Percentiles rank a stretch among this genome's conserved stretches.
phyloP scores from a whole-genome alignment of 2,329 filamentous ascomycete species.

The Sporothrix phasma region DNA sequence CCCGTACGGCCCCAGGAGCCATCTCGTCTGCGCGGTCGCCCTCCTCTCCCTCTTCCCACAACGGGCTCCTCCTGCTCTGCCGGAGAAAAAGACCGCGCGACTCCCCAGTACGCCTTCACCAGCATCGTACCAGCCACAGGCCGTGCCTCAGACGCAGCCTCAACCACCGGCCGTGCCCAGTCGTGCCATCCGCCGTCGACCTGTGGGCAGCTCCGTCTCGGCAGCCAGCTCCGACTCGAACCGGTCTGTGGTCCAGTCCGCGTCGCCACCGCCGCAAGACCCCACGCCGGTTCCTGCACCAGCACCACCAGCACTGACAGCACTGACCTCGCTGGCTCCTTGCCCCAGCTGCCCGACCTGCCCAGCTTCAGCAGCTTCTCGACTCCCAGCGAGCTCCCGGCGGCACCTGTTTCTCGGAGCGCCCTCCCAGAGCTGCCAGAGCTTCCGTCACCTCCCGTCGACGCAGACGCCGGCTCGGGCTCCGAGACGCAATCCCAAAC shows the following conservation, averaged over 20 bases:
- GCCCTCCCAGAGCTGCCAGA: neutral
- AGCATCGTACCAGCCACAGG: neutral
- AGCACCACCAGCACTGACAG: neutral
- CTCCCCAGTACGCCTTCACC: neutral
- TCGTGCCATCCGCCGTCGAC: conserved; percentile 12
- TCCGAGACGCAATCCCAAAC: conserved; percentile 18
- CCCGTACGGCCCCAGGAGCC: conserved; percentile 7
- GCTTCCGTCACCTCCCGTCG: neutral
- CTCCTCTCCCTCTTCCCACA: conserved; percentile 8
- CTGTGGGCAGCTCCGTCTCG: conserved; percentile 1
- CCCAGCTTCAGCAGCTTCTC: conserved; percentile 1
- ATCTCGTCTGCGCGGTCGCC: neutral
- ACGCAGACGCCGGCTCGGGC: neutral
- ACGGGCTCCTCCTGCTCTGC: neutral
- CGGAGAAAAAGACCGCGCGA: neutral
- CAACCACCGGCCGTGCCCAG: neutral
- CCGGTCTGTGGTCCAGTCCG: neutral
- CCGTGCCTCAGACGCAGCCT: neutral
- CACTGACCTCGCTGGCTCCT: neutral
- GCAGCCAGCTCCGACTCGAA: conserved; percentile 3
- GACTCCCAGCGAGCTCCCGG: neutral
- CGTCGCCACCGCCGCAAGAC: neutral
- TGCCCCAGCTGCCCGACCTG: conserved; percentile 10
- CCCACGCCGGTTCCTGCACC: neutral
- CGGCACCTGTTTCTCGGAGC: neutral